A percentile compares a stretch with the other conserved stretches of the same genome.
Conservation (phyloP, 768 basidiomycete genomes). For the Clitopilus hobsonii region DNA sequence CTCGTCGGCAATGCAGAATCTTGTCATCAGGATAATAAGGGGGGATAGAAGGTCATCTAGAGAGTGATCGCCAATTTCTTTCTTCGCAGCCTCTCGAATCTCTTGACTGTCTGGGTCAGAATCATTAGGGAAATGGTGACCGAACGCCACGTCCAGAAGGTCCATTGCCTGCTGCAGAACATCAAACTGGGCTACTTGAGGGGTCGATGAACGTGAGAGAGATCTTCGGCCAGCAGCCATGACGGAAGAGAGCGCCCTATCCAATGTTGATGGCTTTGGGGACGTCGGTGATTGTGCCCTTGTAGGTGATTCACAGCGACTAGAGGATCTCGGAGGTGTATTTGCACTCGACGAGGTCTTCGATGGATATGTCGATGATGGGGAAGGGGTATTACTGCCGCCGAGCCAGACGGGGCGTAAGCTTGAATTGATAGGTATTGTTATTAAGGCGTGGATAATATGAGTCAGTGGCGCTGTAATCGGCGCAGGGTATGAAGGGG, state of each 20-base stretch:
- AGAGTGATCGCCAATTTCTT: conserved; percentile 45
- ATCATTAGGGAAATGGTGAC: conserved; percentile 63
- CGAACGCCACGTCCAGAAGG: conserved; percentile 55
- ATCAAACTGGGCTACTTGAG: conserved; percentile 32
- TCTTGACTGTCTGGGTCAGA: conserved; percentile 59
- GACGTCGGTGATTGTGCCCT: conserved; percentile 21
- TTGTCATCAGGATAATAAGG: conserved; percentile 68
- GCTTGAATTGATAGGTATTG: conserved; percentile 60
- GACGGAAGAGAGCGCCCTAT: conserved; percentile 48
- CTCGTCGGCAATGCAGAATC: conserved; percentile 64
- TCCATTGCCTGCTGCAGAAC: conserved; percentile 62
- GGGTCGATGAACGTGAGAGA: conserved; percentile 44
- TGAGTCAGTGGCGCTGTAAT: conserved; percentile 75
- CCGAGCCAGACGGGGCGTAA: conserved; percentile 64
- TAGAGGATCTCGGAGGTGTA: conserved; percentile 25
- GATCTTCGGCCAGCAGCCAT: conserved; percentile 49
- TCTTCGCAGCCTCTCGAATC: conserved; percentile 48
- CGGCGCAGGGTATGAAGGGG: conserved; percentile 57
- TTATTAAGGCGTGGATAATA: conserved; percentile 76
- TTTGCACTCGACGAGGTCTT: conserved; percentile 29
- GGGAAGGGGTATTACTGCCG: conserved; percentile 23
- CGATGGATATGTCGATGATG: conserved; percentile 29
- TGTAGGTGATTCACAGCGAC: conserved; percentile 34
- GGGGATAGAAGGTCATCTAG: conserved; percentile 81
- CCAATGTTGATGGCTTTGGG: conserved; percentile 17